Evolutionary conservation across 2,329 filamentous ascomycete genomes (phyloP).

Genomic region (Leptographium lundbergii): DNA sequence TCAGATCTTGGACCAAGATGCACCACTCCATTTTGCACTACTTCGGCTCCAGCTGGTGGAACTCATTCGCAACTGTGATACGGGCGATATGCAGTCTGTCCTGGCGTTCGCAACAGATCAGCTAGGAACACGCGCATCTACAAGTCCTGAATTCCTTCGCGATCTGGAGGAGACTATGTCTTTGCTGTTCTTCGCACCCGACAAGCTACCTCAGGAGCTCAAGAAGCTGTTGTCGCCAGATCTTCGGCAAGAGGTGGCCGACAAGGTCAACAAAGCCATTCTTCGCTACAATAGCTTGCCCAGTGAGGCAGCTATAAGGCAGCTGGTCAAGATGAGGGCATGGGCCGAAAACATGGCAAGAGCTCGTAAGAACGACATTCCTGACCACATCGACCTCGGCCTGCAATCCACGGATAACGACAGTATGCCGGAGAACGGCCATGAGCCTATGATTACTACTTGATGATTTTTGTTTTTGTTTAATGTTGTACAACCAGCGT

Average conservation of each 20-base stretch:
- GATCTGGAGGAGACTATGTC: constrained; percentile 91
- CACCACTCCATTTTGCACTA: constrained; percentile 76
- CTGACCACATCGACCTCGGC: constrained; percentile 27
- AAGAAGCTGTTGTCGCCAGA: constrained; percentile 66
- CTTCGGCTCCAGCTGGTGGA: constrained; percentile 88
- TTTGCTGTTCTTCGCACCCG: constrained; percentile 75
- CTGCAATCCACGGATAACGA: constrained; percentile 23
- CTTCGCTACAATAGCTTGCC: constrained; percentile 58
- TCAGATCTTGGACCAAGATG: constrained; percentile 77
- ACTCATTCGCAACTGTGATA: constrained; percentile 68
- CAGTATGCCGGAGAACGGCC: constrained; percentile 25
- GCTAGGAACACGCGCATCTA: constrained; percentile 75
- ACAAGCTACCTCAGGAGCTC: constrained; percentile 64
- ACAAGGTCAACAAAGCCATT: constrained; percentile 80
- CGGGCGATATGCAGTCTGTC: constrained; percentile 64
- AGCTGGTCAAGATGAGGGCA: constrained; percentile 66
- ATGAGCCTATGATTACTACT: constrained; percentile 40
- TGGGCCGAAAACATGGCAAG: constrained; percentile 66
- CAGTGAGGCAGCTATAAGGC: constrained; percentile 69
- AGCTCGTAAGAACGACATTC: constrained; percentile 27
- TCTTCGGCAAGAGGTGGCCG: constrained; percentile 72
- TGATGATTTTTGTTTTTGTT: constrained; percentile 16
- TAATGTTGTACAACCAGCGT: not conserved
- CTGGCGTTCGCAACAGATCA: constrained; percentile 80
- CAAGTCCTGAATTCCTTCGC: constrained; percentile 66